These are phyloP conservation scores for Phaeolepiota aurea DNA, from an alignment of 768 basidiomycete genomes.

Conservation along the genomic window DNA sequence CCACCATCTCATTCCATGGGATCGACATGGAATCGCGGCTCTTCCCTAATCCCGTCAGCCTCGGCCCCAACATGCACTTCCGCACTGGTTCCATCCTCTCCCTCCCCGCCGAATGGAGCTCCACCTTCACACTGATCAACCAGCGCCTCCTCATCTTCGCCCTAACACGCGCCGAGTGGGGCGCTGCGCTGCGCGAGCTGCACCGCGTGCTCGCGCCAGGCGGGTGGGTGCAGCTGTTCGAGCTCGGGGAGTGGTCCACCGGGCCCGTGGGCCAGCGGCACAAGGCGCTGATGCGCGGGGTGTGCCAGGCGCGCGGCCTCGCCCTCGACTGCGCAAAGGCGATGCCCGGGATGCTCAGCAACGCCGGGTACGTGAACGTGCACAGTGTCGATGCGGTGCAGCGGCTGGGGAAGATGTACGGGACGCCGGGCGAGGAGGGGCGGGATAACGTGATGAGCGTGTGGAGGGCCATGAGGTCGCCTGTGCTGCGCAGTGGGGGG, in stretches of 20 bases:
- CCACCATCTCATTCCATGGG: neutral
- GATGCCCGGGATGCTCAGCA: neutral
- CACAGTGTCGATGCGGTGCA: neutral
- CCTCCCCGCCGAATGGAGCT: conserved; percentile 1
- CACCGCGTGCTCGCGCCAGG: conserved; percentile 1
- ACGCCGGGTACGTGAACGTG: neutral
- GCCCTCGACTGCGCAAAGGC: neutral
- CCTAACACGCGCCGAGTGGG: conserved; percentile 1
- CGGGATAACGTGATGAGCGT: neutral
- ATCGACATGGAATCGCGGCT: neutral
- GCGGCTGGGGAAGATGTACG: neutral
- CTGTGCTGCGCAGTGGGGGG: neutral
- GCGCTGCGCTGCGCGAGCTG: neutral
- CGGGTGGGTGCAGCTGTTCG: conserved; percentile 2
- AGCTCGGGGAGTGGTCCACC: neutral
- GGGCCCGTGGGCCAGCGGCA: neutral
- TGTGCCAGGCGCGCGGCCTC: neutral
- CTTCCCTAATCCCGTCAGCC: neutral
- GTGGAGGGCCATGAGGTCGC: neutral
- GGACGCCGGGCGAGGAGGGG: neutral
- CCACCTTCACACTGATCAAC: conserved; percentile 1
- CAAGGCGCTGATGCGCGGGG: neutral
- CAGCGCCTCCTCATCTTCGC: conserved; percentile 1
- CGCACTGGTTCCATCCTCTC: neutral
- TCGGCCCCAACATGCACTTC: neutral